Evolutionary conservation across 352 stramenopile species (phyloP).

Genomic region (Globisporangium solare): DNA sequence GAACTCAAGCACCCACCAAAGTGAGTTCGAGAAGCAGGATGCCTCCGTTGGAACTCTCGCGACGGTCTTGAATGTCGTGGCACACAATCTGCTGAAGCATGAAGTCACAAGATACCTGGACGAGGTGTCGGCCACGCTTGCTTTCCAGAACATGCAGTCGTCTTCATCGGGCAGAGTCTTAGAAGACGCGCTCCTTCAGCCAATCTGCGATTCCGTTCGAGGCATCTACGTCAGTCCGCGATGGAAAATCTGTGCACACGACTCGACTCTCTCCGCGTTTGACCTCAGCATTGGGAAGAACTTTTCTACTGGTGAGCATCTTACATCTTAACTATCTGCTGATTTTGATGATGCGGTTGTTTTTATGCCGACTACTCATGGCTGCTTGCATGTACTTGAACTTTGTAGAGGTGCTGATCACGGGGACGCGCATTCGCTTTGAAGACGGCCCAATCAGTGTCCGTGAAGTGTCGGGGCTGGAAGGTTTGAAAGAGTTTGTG

Average conservation of each 20-base stretch:
- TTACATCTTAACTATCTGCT: background rate
- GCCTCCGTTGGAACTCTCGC: conserved; percentile 35
- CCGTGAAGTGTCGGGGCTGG: conserved; percentile 56
- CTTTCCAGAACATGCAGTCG: conserved; percentile 49
- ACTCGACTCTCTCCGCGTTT: conserved; percentile 75
- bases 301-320: conserved; percentile 52
- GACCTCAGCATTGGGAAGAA: conserved; percentile 83
- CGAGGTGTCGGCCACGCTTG: conserved; percentile 53
- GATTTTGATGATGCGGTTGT: background rate
- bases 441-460: conserved; percentile 53
- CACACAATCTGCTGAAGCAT: conserved; percentile 77
- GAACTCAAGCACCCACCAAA: conserved; percentile 9
- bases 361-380: background rate
- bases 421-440: conserved; percentile 69
- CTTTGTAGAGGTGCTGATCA: conserved; percentile 66
- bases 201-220: conserved; percentile 79
- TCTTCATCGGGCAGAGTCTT: conserved; percentile 61
- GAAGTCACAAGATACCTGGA: conserved; percentile 73
- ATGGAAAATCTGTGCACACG: conserved; percentile 78
- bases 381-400: background rate
- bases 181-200: conserved; percentile 72
- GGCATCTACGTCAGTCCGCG: conserved; percentile 70
- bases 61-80: conserved; percentile 60
- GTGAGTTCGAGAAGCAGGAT: conserved; percentile 38
- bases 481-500: conserved; percentile 60